phyloP scores from a whole-genome alignment of 2,329 filamentous ascomycete species.

The Aspergillus ibericus region DNA sequence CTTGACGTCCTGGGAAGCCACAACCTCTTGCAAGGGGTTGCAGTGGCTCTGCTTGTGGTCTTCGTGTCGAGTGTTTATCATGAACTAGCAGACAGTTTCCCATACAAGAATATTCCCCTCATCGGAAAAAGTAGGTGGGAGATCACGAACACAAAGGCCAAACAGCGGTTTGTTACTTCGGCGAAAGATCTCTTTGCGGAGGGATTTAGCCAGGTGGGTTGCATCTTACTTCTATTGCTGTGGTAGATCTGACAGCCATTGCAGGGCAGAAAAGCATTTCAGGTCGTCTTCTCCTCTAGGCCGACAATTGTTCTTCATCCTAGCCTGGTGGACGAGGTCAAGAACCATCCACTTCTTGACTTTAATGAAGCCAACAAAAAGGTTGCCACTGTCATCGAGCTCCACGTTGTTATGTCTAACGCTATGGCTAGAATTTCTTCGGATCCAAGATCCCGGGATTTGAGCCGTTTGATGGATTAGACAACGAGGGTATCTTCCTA shows the following conservation, averaged over 20 bases:
- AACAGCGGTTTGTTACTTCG: constrained; percentile 25
- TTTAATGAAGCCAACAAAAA: constrained; percentile 28
- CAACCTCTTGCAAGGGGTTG: constrained; percentile 23
- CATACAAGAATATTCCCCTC: constrained; percentile 28
- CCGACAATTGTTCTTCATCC: constrained; percentile 33
- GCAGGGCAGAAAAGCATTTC: constrained; percentile 28
- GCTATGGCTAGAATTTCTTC: constrained; percentile 27
- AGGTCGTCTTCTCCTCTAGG: constrained; percentile 24
- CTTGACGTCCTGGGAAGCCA: constrained; percentile 23
- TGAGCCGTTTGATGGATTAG: constrained; percentile 27
- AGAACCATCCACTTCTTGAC: constrained; percentile 30
- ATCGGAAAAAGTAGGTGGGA: constrained; percentile 31
- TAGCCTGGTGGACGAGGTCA: constrained; percentile 34
- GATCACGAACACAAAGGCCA: constrained; percentile 34
- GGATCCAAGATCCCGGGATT: constrained; percentile 31
- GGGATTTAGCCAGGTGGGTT: constrained; percentile 29
- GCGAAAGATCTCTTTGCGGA: constrained; percentile 27
- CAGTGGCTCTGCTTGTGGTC: constrained; percentile 20
- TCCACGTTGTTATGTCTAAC: constrained; percentile 1
- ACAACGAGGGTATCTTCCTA: constrained; percentile 13
- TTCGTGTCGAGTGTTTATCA: constrained; percentile 26
- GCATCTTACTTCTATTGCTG: not conserved
- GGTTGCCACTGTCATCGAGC: constrained; percentile 4
- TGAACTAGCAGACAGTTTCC: constrained; percentile 29
- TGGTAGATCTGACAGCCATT: not conserved